A percentile compares a stretch with the other conserved stretches of the same genome.
These are phyloP conservation scores for Quercus dentata DNA, from an alignment of 306 rosid genomes.

Conservation along the genomic window DNA sequence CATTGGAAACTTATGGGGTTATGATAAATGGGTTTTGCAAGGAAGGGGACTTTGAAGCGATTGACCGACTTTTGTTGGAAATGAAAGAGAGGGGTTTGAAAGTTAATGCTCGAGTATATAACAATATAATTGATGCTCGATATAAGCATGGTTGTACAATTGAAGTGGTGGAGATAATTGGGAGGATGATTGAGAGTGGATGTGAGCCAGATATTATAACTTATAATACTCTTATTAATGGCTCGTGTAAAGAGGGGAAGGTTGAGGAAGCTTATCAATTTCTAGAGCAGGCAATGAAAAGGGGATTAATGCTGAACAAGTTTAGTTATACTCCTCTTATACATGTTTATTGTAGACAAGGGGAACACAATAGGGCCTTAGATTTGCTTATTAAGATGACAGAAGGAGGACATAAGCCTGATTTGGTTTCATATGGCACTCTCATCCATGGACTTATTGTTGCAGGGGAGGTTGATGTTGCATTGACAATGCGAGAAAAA, in stretches of 20 bases:
- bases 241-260: conserved; percentile 54
- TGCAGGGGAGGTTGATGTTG: conserved; percentile 62
- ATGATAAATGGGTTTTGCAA: conserved; percentile 68
- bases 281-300: conserved; percentile 39
- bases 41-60: conserved; percentile 47
- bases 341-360: conserved; percentile 55
- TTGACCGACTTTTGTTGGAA: conserved; percentile 60
- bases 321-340: conserved; percentile 64
- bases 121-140: conserved; percentile 58
- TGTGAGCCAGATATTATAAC: conserved; percentile 71
- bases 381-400: conserved; percentile 60
- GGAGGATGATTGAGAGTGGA: conserved; percentile 54
- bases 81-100: conserved; percentile 59
- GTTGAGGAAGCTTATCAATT: conserved; percentile 58
- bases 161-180: conserved; percentile 40
- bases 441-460: conserved; percentile 67
- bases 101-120: conserved; percentile 48
- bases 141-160: conserved; percentile 43
- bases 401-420: conserved; percentile 56
- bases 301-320: conserved; percentile 50
- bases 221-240: conserved; percentile 56
- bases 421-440: conserved; percentile 75
- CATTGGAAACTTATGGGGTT: conserved; percentile 59
- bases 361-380: conserved; percentile 61
- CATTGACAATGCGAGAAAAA: conserved; percentile 53